These are phyloP conservation scores for Pseudoperonospora humuli DNA, from an alignment of 352 stramenopile species.

Conservation along the genomic window DNA sequence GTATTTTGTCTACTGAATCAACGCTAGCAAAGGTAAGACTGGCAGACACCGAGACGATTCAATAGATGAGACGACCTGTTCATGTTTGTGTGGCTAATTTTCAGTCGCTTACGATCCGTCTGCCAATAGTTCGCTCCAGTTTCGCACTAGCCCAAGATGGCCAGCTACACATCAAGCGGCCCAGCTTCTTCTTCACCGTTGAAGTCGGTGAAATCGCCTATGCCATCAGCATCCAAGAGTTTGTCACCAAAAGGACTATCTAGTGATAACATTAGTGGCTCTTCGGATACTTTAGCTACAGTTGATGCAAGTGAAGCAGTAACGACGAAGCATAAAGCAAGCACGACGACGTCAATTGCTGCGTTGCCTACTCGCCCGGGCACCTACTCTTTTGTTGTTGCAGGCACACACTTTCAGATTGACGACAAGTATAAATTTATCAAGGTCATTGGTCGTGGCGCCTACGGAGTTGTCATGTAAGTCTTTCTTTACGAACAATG, in stretches of 20 bases:
- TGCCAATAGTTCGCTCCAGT: constrained; percentile 3
- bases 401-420: constrained; percentile 87
- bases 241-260: constrained; percentile 8
- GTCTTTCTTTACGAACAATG: too few species aligned
- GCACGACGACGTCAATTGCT: constrained; percentile 2
- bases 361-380: constrained; percentile 28
- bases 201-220: constrained; percentile 15
- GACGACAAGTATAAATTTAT: constrained; percentile 92
- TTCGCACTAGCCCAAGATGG: constrained; percentile 16
- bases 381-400: constrained; percentile 77
- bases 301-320: constrained; percentile 10
- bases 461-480: constrained; percentile 92
- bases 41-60: constrained; percentile 3
- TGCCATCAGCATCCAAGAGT: constrained; percentile 6
- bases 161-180: constrained; percentile 13
- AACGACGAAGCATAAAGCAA: constrained; percentile 8
- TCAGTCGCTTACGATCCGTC: constrained; percentile 8
- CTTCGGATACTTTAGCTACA: constrained; percentile 9
- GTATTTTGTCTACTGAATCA: not conserved
- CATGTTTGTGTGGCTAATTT: constrained; percentile 14
- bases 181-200: constrained; percentile 20
- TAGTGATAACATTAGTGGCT: constrained; percentile 1
- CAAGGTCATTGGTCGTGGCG: constrained; percentile 92
- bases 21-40: constrained; percentile 2
- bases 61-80: constrained; percentile 3